Percentiles rank a stretch among this genome's conserved stretches.
Conservation (phyloP, 805 yeast species). For the Lipomyces sp. region DNA sequence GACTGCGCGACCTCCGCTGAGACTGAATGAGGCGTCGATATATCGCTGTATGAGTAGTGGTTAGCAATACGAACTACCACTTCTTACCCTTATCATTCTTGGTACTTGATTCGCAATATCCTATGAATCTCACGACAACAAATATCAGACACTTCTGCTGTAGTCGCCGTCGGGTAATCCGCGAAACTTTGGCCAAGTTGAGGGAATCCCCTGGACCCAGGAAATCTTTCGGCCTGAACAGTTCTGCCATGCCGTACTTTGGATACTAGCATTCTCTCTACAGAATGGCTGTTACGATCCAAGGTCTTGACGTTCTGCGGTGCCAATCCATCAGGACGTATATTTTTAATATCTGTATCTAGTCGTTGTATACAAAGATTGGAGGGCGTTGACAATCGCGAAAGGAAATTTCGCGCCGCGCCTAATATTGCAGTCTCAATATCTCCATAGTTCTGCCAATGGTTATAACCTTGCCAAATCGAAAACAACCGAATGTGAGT, state of each 20-base stretch:
- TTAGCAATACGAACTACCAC: not conserved
- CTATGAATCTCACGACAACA: not conserved
- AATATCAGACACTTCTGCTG: not conserved
- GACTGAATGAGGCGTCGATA: not conserved
- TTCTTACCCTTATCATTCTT: not conserved
- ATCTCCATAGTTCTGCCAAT: not conserved
- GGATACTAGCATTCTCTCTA: not conserved
- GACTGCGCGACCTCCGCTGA: not conserved
- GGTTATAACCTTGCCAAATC: not conserved
- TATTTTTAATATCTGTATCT: not conserved
- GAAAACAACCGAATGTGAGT: not conserved
- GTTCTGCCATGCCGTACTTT: not conserved
- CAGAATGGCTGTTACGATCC: not conserved
- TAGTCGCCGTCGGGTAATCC: not conserved
- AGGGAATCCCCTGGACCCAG: not conserved
- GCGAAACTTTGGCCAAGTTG: not conserved
- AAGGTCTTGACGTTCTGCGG: not conserved
- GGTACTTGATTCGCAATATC: constrained; percentile 7
- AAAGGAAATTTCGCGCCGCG: not conserved
- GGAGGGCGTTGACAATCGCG: not conserved
- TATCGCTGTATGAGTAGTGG: not conserved
- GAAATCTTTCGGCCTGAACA: not conserved
- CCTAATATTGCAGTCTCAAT: not conserved
- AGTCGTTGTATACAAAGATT: not conserved
- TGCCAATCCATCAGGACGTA: not conserved